Conservation (phyloP, 352 stramenopile species). For the Pythium sp. region DNA sequence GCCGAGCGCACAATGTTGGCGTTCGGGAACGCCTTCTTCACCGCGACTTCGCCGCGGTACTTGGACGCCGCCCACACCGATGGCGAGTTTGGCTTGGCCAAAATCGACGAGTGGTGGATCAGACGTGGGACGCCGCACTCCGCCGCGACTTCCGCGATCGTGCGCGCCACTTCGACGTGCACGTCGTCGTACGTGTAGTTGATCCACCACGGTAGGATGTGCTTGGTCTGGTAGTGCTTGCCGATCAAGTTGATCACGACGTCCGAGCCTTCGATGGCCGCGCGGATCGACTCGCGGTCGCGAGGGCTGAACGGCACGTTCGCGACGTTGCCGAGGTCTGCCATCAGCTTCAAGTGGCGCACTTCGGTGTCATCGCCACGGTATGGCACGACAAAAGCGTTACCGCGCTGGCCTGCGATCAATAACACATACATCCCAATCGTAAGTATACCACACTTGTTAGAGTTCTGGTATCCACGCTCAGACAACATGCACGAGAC, state of each 20-base stretch:
- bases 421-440: not conserved
- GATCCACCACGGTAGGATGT: slow-evolving; percentile 91
- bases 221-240: slow-evolving; percentile 97
- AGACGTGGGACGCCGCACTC: slow-evolving; percentile 74
- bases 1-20: slow-evolving; percentile 95
- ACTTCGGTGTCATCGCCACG: slow-evolving; percentile 93
- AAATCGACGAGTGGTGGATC: slow-evolving; percentile 82
- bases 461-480: not conserved
- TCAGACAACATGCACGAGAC: not conserved
- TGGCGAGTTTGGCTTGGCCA: slow-evolving; percentile 80
- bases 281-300: slow-evolving; percentile 91
- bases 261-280: slow-evolving; percentile 91
- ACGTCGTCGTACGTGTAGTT: slow-evolving; percentile 96
- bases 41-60: slow-evolving; percentile 81
- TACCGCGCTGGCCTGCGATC: slow-evolving; percentile 56
- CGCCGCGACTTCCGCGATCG: slow-evolving; percentile 79
- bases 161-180: slow-evolving; percentile 91
- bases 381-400: slow-evolving; percentile 86
- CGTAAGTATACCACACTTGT: not conserved
- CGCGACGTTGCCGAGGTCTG: slow-evolving; percentile 91
- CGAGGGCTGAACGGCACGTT: slow-evolving; percentile 80
- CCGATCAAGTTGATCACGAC: slow-evolving; percentile 97
- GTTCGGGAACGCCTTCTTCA: slow-evolving; percentile 92
- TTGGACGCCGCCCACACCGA: slow-evolving; percentile 82
- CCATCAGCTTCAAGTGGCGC: slow-evolving; percentile 92